A percentile compares a stretch with the other conserved stretches of the same genome.
These are phyloP conservation scores for Solanum pennellii DNA, from an alignment of 257 asterid genomes.

Conservation along the genomic window DNA sequence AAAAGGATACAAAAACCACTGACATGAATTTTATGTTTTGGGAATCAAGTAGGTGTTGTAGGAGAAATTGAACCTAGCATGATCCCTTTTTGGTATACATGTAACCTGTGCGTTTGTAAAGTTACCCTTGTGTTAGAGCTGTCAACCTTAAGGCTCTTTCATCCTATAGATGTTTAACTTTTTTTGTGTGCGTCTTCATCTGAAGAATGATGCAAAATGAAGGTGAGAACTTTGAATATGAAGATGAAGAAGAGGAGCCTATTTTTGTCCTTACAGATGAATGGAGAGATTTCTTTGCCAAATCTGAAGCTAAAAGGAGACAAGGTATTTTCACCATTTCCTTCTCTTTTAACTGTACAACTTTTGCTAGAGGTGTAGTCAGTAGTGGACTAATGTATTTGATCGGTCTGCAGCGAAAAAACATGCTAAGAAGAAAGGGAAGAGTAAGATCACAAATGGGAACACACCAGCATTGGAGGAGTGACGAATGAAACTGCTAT, in stretches of 20 bases:
- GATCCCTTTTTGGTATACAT: background rate
- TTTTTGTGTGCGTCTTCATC: background rate
- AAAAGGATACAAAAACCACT: background rate
- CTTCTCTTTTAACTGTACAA: background rate
- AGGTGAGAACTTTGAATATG: constrained; percentile 9
- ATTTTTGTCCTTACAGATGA: constrained; percentile 76
- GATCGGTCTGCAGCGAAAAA: constrained; percentile 44
- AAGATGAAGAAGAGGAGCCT: constrained; percentile 59
- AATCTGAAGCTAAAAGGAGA: constrained; percentile 80
- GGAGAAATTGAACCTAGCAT: background rate
- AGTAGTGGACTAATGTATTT: background rate
- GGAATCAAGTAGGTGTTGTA: background rate
- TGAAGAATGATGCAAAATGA: constrained; percentile 24
- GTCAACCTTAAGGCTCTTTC: background rate
- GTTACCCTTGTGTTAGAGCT: background rate
- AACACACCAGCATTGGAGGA: background rate
- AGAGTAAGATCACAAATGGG: constrained; percentile 7
- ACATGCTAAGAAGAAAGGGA: constrained; percentile 38
- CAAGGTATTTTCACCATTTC: constrained; percentile 25
- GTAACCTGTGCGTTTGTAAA: background rate
- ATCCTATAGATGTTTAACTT: background rate
- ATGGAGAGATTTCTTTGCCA: constrained; percentile 85
- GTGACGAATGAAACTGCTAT: background rate
- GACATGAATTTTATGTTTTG: background rate
- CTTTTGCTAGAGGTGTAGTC: no score